Conservation (phyloP, 192 early-diverging fungal genomes). For the Geranomyces michiganensis region DNA sequence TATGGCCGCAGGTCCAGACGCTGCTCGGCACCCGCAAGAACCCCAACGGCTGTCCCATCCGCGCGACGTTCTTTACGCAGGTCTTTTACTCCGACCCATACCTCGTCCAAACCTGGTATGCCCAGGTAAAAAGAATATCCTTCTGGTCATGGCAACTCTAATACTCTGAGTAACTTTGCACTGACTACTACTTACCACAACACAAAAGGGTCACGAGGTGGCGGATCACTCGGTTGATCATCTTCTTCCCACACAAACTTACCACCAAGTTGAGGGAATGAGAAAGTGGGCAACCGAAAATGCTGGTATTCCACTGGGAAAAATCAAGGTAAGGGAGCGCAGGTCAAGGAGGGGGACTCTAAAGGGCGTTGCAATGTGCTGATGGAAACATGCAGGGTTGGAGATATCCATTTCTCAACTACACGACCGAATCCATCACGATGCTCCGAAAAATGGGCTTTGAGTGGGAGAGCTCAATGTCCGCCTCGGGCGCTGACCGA, state of each 20-base stretch:
- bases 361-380: too few species aligned
- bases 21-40: constrained; percentile 38
- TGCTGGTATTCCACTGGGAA: constrained; percentile 35
- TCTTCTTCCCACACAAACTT: constrained; percentile 26
- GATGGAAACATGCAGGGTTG: constrained; percentile 41
- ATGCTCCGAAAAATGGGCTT: constrained; percentile 40
- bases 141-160: too few species aligned
- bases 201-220: constrained; percentile 43
- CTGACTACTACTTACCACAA: too few species aligned
- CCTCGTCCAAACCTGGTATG: constrained; percentile 39
- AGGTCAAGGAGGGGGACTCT: too few species aligned
- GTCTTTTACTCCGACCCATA: constrained; percentile 53
- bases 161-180: not conserved
- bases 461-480: constrained; percentile 40
- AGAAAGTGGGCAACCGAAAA: constrained; percentile 25
- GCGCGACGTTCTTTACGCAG: constrained; percentile 64
- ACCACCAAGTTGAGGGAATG: constrained; percentile 40
- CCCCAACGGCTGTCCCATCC: constrained; percentile 64
- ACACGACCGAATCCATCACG: constrained; percentile 16
- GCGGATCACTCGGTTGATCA: constrained; percentile 43
- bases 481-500: constrained; percentile 11
- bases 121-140: too few species aligned
- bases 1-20: constrained; percentile 16
- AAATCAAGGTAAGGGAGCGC: too few species aligned
- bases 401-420: constrained; percentile 42